A percentile compares a stretch with the other conserved stretches of the same genome.
phyloP scores from a whole-genome alignment of 495 filamentous ascomycete genomes.

The Daldinia loculata region DNA sequence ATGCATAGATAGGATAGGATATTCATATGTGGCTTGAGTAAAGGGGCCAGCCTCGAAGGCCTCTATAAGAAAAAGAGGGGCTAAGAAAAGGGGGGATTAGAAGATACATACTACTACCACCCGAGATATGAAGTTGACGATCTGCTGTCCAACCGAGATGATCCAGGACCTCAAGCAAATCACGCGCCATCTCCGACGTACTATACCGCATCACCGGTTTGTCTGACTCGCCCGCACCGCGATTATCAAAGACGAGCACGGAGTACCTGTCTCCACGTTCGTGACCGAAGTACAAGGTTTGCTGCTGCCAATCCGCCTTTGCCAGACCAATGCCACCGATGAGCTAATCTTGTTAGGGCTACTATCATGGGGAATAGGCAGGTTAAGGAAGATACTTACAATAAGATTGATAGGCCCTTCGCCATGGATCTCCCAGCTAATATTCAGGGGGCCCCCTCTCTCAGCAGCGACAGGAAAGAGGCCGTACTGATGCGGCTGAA shows the following conservation, averaged over 20 bases:
- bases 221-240: slow-evolving; percentile 72
- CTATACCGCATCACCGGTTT: slow-evolving; percentile 70
- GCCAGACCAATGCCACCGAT: slow-evolving; percentile 61
- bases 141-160: slow-evolving; percentile 67
- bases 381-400: slow-evolving; percentile 13
- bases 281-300: slow-evolving; percentile 73
- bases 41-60: background rate
- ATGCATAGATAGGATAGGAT: background rate
- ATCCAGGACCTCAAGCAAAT: slow-evolving; percentile 68
- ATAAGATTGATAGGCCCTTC: slow-evolving; percentile 68
- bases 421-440: slow-evolving; percentile 74
- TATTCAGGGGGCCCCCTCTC: slow-evolving; percentile 63
- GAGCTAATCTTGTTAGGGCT: slow-evolving; percentile 38
- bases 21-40: background rate
- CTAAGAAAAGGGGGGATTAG: background rate
- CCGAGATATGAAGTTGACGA: slow-evolving; percentile 70
- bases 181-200: slow-evolving; percentile 73
- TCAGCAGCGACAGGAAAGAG: slow-evolving; percentile 24
- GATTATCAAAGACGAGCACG: slow-evolving; percentile 71
- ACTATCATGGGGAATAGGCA: background rate
- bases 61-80: background rate
- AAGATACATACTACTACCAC: slow-evolving; percentile 58
- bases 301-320: slow-evolving; percentile 68
- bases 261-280: slow-evolving; percentile 65
- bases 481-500: slow-evolving; percentile 28